Conservation (phyloP, 1,284 basidiomycete species). For the Lentinula novae-zelandiae region DNA sequence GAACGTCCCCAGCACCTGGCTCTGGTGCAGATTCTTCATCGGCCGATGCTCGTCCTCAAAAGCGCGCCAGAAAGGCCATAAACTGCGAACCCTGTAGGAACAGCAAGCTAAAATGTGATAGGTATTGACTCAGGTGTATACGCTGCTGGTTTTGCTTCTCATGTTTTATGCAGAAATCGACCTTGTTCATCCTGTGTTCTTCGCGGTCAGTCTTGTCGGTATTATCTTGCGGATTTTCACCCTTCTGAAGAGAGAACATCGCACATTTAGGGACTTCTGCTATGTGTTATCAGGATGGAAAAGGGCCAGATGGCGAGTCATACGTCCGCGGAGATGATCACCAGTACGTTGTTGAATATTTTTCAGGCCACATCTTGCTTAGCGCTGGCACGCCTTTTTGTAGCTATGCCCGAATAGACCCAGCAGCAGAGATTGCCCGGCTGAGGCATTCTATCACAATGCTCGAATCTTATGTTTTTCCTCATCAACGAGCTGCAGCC, state of each 20-base stretch:
- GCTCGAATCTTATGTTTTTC: slow-evolving; percentile 65
- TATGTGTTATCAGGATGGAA: slow-evolving; percentile 70
- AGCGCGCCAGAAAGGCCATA: slow-evolving; percentile 77
- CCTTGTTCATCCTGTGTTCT: slow-evolving; percentile 81
- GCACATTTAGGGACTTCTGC: slow-evolving; percentile 60
- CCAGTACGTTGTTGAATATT: slow-evolving; percentile 36
- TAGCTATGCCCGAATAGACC: slow-evolving; percentile 59
- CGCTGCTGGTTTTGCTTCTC: neutral
- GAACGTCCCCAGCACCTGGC: slow-evolving; percentile 44
- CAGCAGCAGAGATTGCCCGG: slow-evolving; percentile 66
- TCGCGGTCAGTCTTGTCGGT: slow-evolving; percentile 44
- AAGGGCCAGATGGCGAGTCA: slow-evolving; percentile 48
- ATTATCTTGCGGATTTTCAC: slow-evolving; percentile 5
- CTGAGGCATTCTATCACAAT: slow-evolving; percentile 70
- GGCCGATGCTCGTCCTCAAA: slow-evolving; percentile 56
- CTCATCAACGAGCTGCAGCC: slow-evolving; percentile 35
- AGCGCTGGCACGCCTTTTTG: slow-evolving; percentile 8
- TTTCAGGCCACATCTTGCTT: slow-evolving; percentile 5
- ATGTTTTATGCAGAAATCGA: slow-evolving; percentile 50
- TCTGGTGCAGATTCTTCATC: slow-evolving; percentile 28
- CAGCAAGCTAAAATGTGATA: slow-evolving; percentile 82
- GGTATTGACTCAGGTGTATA: slow-evolving; percentile 36
- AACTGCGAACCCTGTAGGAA: slow-evolving; percentile 82
- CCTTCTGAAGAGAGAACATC: slow-evolving; percentile 1
- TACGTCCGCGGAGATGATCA: slow-evolving; percentile 53